Evolutionary conservation across 2,329 filamentous ascomycete genomes (phyloP).

Genomic region (Stenocarpella maydis): DNA sequence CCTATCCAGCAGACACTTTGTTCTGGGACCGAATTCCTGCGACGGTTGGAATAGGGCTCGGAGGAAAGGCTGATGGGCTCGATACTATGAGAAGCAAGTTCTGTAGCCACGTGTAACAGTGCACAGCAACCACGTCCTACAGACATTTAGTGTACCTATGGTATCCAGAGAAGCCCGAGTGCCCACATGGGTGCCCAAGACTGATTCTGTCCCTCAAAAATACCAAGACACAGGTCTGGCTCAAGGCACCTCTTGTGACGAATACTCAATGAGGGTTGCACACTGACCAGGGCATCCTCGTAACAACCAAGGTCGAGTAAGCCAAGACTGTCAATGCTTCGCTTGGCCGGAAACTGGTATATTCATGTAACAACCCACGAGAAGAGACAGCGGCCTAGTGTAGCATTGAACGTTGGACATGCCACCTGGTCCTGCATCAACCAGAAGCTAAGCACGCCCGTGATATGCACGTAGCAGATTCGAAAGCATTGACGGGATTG

Average conservation of each 20-base stretch:
- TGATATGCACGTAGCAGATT: not conserved
- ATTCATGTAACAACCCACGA: slow-evolving; percentile 9
- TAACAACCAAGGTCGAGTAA: slow-evolving; percentile 20
- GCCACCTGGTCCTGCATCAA: not conserved
- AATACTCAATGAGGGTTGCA: slow-evolving; percentile 16
- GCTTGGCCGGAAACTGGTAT: not conserved
- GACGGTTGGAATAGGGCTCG: not conserved
- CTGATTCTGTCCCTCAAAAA: too few relatives aligned
- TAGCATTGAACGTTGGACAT: not conserved
- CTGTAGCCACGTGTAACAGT: not conserved
- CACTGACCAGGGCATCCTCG: slow-evolving; percentile 18
- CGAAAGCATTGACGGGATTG: not conserved
- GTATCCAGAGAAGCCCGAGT: not conserved
- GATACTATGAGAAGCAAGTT: not conserved
- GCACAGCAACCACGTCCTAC: too few relatives aligned
- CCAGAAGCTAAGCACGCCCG: not conserved
- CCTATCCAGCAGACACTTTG: not conserved
- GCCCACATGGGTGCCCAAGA: not conserved
- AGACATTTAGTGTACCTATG: too few relatives aligned
- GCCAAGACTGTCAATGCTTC: slow-evolving; percentile 17
- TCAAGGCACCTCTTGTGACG: too few relatives aligned
- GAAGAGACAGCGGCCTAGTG: slow-evolving; percentile 4
- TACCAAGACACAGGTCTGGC: not conserved
- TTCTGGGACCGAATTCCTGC: not conserved
- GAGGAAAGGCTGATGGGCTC: not conserved